Base-by-base conservation (phyloP, 1,284 basidiomycete genomes). In the Vanrija pseudolonga region DNA sequence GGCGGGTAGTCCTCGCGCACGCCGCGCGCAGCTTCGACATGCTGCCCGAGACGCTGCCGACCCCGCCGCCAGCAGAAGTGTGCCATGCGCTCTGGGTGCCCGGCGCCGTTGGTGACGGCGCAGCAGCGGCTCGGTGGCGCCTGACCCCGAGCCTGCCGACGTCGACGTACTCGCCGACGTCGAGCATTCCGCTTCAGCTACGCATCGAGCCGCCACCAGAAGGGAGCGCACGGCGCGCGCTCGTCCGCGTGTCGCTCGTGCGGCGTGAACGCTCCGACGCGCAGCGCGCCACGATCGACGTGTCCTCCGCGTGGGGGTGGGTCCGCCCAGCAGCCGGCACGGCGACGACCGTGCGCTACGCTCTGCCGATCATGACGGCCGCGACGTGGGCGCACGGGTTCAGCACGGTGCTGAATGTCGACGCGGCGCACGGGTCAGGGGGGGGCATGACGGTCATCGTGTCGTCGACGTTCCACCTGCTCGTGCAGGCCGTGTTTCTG, bases 401-500 rank as follows among this genome's bases (percentile, higher is more conserved):
- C 37, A 46, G n/a, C 40, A 46, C 50, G 9, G 38, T 42, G 42
- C 39, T 51, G 14, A 22, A 51, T 18, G 37, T 28, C 26, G 42
- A 20, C 5, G 39, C 57, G 62, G 40, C 41, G 23, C 50, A 37
- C 41, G 55, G 60, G 28, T 28, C 50, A 24, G 63, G 65, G n/a
- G 50, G 59, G 11, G 7, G 6, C 32, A 12, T 12, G 32, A 32
- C 12, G 32, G 32, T 32, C n/a, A n/a, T n/a, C 26, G 63, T 74
- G 40, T 76, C 74, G 0, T 71, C 73, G 14, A 71, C 76, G 3
- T 78, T 77, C 64, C 74, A 67, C 47, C 46, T 73, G 37, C 43
- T 65, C 60, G 49, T 63, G 47, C 57, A 66, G 50, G 26, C 73
- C 56, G 56, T 55, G 14, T 65, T 67, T 61, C 60, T 68, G 59